These are phyloP conservation scores for Choiromyces venosus DNA, from an alignment of 495 filamentous ascomycete genomes.

Conservation along the genomic window DNA sequence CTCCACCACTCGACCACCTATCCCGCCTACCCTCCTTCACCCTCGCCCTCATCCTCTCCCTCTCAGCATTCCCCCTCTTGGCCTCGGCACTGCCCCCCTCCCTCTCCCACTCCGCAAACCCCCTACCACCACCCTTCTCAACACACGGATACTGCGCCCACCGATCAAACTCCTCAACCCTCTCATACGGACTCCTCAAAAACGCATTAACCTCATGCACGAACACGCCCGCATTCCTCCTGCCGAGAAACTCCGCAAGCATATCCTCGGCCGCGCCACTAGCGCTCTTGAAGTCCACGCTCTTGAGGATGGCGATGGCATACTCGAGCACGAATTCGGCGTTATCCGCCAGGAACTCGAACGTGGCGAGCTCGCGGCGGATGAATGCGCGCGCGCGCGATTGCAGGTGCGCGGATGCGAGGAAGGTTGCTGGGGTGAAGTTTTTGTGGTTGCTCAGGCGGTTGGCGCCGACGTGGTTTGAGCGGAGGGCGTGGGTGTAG, in stretches of 20 bases:
- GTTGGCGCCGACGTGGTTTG: conserved; percentile 80
- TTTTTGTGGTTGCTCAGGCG: conserved; percentile 70
- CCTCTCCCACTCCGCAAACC: conserved; percentile 11
- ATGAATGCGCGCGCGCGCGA: conserved; percentile 84
- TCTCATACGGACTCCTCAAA: conserved; percentile 33
- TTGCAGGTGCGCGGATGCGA: conserved; percentile 59
- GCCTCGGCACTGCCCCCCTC: not conserved
- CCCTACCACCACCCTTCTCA: conserved; percentile 17
- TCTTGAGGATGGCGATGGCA: conserved; percentile 79
- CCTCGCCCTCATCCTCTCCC: not conserved
- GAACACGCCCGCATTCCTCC: conserved; percentile 71
- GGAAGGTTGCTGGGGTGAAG: conserved; percentile 63
- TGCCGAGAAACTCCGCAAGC: conserved; percentile 76
- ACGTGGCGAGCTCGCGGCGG: conserved; percentile 81
- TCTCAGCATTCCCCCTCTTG: not conserved
- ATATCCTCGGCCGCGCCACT: conserved; percentile 82
- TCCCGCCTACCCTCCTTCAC: not conserved
- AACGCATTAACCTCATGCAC: conserved; percentile 41
- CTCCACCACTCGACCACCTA: not conserved
- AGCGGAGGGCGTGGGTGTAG: conserved; percentile 72
- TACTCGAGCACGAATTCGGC: conserved; percentile 89
- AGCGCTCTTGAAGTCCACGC: conserved; percentile 80
- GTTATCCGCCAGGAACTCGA: conserved; percentile 70
- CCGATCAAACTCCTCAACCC: conserved; percentile 29
- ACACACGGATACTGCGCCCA: conserved; percentile 37